Evolutionary conservation across 2,329 filamentous ascomycete species (phyloP).

Genomic region (Colletotrichum sp.): DNA sequence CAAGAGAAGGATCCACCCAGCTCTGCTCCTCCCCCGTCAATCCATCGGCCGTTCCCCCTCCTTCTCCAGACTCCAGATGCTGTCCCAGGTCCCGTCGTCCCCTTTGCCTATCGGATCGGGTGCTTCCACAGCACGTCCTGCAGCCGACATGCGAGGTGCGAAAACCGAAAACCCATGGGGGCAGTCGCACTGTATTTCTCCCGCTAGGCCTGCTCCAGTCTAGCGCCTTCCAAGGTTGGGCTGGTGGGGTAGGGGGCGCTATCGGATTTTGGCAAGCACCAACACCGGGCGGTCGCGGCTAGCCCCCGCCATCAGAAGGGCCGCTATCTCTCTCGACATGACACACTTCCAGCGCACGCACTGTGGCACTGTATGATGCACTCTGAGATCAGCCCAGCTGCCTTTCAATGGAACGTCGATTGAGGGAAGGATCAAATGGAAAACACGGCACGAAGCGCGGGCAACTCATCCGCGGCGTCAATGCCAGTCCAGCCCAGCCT

Average conservation of each 20-base stretch:
- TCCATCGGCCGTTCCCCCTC: not conserved
- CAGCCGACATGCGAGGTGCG: not conserved
- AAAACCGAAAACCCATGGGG: not conserved
- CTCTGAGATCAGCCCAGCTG: not conserved
- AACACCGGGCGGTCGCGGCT: not conserved
- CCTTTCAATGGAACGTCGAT: not conserved
- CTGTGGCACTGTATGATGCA: not conserved
- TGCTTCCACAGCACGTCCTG: not conserved
- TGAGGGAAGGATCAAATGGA: not conserved
- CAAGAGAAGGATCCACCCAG: not conserved
- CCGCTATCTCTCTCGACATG: not conserved
- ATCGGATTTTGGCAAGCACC: not conserved
- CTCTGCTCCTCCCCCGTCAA: not conserved
- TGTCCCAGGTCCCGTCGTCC: not conserved
- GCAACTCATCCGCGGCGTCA: not conserved
- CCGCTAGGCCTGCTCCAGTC: not conserved
- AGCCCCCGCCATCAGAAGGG: not conserved
- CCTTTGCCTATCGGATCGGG: not conserved
- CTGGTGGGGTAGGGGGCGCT: not conserved
- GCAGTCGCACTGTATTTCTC: not conserved
- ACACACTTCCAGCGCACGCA: not conserved
- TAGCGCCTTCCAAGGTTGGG: not conserved
- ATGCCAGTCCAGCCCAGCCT: not conserved
- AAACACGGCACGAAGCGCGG: not conserved
- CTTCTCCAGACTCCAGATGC: not conserved